Percentiles rank a stretch among this genome's conserved stretches.
Evolutionary conservation across 2,329 filamentous ascomycete genomes (phyloP).

Genomic region (Alternaria brassicae): DNA sequence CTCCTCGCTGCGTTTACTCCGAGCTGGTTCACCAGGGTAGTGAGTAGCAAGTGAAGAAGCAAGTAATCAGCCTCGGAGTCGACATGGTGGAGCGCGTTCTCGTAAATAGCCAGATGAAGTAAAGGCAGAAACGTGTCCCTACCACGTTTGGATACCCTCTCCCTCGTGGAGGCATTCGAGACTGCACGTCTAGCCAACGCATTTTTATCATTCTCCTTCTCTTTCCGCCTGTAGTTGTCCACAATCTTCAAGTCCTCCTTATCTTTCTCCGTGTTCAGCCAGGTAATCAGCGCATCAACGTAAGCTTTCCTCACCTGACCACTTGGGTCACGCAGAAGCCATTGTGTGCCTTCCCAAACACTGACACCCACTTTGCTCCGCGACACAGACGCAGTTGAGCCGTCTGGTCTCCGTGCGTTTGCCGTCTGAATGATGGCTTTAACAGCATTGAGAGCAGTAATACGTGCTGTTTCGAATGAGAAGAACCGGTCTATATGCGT

Average conservation of each 20-base stretch:
- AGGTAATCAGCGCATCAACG: slow-evolving; percentile 80
- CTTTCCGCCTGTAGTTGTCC: slow-evolving; percentile 59
- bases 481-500: slow-evolving; percentile 65
- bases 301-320: slow-evolving; percentile 84
- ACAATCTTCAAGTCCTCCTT: slow-evolving; percentile 68
- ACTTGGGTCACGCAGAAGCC: slow-evolving; percentile 83
- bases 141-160: slow-evolving; percentile 61
- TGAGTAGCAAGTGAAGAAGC: slow-evolving; percentile 77
- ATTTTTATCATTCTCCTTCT: slow-evolving; percentile 54
- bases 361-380: slow-evolving; percentile 78
- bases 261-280: slow-evolving; percentile 82
- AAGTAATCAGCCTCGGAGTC: slow-evolving; percentile 75
- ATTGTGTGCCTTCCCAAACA: slow-evolving; percentile 96
- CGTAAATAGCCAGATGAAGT: slow-evolving; percentile 87
- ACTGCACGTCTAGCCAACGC: slow-evolving; percentile 66
- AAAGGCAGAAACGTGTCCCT: slow-evolving; percentile 79
- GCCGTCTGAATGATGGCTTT: slow-evolving; percentile 84
- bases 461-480: slow-evolving; percentile 66
- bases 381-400: slow-evolving; percentile 62
- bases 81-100: slow-evolving; percentile 73
- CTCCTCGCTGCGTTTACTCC: slow-evolving; percentile 82
- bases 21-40: slow-evolving; percentile 75
- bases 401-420: slow-evolving; percentile 61
- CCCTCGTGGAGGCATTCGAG: slow-evolving; percentile 70
- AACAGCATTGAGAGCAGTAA: slow-evolving; percentile 75